Evolutionary conservation across 495 filamentous ascomycete species (phyloP).

Genomic region (Achaetomiella virescens): DNA sequence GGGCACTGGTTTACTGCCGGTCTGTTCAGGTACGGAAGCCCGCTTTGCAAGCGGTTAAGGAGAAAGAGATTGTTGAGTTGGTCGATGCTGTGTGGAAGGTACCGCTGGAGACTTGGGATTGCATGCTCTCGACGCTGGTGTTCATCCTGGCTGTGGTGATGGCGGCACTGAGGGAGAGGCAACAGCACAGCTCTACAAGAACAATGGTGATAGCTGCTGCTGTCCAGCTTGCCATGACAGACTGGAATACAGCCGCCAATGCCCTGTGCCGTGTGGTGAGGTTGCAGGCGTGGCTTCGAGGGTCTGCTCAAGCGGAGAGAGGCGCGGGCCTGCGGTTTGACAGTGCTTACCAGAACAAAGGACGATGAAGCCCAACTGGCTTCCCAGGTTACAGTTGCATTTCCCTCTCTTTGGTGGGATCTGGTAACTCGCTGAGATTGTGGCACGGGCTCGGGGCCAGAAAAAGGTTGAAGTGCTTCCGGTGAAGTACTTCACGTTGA

Average conservation of each 20-base stretch:
- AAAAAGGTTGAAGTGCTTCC: no score
- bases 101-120: conserved; percentile 5
- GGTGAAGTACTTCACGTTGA: no score
- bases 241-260: not conserved
- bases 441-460: no score
- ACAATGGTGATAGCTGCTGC: conserved; percentile 9
- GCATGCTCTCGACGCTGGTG: not conserved
- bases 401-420: no score
- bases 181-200: not conserved
- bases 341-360: not conserved
- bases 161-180: not conserved
- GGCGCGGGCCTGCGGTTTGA: not conserved
- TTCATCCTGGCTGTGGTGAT: not conserved
- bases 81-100: conserved; percentile 2
- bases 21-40: conserved; percentile 2
- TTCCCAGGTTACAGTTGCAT: no score
- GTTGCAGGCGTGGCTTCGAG: conserved; percentile 10
- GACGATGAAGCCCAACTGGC: no score
- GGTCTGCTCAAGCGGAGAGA: not conserved
- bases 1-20: conserved; percentile 12
- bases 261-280: not conserved
- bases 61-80: not conserved
- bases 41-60: not conserved
- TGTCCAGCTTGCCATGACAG: conserved; percentile 4
- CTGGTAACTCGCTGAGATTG: no score